Conservation (phyloP, 306 rosid species). For the Acacia confusa region DNA sequence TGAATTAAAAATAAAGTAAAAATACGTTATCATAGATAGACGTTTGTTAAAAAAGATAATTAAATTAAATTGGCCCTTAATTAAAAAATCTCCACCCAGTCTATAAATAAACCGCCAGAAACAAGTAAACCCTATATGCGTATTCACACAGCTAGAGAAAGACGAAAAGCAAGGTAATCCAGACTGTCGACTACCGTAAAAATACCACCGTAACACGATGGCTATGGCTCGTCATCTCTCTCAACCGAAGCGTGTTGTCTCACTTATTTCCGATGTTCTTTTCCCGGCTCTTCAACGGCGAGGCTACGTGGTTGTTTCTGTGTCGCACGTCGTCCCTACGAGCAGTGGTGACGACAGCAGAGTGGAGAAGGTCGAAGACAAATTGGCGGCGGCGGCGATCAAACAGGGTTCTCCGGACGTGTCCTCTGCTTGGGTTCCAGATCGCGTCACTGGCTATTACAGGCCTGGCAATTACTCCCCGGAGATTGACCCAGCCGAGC, state of each 20-base stretch:
- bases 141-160: not conserved
- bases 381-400: not conserved
- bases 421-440: constrained; percentile 51
- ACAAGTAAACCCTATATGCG: not conserved
- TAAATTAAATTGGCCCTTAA: too few species aligned
- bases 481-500: constrained; percentile 60
- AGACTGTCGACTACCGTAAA: too few species aligned
- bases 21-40: too few species aligned
- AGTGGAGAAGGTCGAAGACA: constrained; percentile 35
- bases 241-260: constrained; percentile 5
- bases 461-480: constrained; percentile 39
- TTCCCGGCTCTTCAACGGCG: constrained; percentile 30
- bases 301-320: constrained; percentile 35
- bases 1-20: too few species aligned
- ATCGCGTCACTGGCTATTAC: constrained; percentile 55
- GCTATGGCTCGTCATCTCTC: constrained; percentile 31
- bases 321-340: constrained; percentile 1
- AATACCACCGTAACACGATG: not conserved
- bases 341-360: not conserved
- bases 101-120: not conserved
- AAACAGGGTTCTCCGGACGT: constrained; percentile 23
- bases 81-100: not conserved
- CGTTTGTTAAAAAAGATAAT: too few species aligned
- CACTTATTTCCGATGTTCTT: constrained; percentile 17
- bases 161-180: not conserved